Evolutionary conservation across 768 basidiomycete genomes (phyloP), one percentile per base, ranked within the genome.

Genomic region (Tremella mesenterica): DNA sequence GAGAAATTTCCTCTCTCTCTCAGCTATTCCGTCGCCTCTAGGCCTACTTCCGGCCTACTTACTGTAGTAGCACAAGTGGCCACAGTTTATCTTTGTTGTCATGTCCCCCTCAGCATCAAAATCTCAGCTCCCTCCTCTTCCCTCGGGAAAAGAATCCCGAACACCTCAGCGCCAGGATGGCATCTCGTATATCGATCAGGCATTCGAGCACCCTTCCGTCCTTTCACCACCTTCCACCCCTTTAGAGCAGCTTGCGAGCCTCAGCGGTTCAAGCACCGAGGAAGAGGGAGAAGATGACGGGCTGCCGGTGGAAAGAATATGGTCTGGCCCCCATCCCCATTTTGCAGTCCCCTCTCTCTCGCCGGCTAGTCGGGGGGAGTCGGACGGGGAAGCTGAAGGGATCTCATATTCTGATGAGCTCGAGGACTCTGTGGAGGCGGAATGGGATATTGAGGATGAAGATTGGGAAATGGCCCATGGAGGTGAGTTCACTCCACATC

Each of bases 401-500:
- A 45, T 21, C 3, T 21, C n/a, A 5, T 5, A 20, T 13, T 20
- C n/a, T 20, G 52, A 46, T 47, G 44, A 25, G 25, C 30, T 10
- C 12, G 44, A 49, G 23, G 13, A 30, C n/a, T 18, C 10, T 28
- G 54, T 53, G 20, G 54, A 59, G 27, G 61, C 54, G n/a, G 56
- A 56, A 1, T 66, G 64, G 57, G 70, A 66, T 27, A 63, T 73
- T 21, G 69, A 74, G 23, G 70, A 73, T 43, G 73, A 73, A 52
- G 73, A 74, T 50, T 74, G 73, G 73, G 72, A 73, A 29, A 51
- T 73, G 1, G 65, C 71, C 3, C 64, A 72, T 58, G 65, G 70
- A 56, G 73, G 73, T 72, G 16, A 62, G 71, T 50, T n/a, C n/a
- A 41, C 6, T 12, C 7, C 4, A 41, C 47, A 16, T 2, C 18